These are phyloP conservation scores for Tetrahymena elliotti DNA, from an alignment of 73 alveolate species.

Conservation along the genomic window DNA sequence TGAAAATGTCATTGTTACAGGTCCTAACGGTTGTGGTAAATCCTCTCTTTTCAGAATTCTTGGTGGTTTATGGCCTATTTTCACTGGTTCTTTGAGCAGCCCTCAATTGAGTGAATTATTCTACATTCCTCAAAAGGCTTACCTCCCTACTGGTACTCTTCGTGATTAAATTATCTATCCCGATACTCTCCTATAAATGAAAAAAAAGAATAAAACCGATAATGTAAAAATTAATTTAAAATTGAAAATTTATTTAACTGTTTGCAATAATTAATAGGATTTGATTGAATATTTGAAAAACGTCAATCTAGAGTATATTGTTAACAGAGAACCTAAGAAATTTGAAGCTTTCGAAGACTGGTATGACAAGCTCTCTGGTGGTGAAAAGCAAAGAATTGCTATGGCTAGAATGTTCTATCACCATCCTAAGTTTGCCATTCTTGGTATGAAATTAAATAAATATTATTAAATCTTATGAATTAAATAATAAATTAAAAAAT, in stretches of 20 bases:
- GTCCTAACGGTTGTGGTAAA: constrained; percentile 97
- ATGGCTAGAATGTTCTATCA: constrained; percentile 66
- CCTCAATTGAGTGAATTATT: constrained; percentile 68
- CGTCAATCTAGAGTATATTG: constrained; percentile 25
- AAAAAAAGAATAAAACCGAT: constrained; percentile 15
- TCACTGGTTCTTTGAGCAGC: constrained; percentile 72
- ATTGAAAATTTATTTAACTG: background rate
- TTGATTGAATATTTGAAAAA: constrained; percentile 9
- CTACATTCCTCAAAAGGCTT: constrained; percentile 90
- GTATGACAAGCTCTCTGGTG: constrained; percentile 59
- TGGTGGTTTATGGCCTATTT: constrained; percentile 91
- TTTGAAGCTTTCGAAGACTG: constrained; percentile 50
- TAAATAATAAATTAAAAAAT: background rate
- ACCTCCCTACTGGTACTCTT: constrained; percentile 82
- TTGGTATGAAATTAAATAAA: background rate
- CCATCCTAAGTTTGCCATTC: constrained; percentile 47
- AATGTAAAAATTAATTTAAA: background rate
- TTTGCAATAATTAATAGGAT: background rate
- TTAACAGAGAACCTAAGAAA: constrained; percentile 40
- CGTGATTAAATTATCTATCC: constrained; percentile 90
- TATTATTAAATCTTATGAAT: background rate
- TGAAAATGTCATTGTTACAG: constrained; percentile 79
- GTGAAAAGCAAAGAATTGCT: constrained; percentile 61
- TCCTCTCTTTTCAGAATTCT: constrained; percentile 83
- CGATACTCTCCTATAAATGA: constrained; percentile 47